Base-by-base conservation (phyloP, 1,284 basidiomycete genomes). In the Psilocybe mexicana region DNA sequence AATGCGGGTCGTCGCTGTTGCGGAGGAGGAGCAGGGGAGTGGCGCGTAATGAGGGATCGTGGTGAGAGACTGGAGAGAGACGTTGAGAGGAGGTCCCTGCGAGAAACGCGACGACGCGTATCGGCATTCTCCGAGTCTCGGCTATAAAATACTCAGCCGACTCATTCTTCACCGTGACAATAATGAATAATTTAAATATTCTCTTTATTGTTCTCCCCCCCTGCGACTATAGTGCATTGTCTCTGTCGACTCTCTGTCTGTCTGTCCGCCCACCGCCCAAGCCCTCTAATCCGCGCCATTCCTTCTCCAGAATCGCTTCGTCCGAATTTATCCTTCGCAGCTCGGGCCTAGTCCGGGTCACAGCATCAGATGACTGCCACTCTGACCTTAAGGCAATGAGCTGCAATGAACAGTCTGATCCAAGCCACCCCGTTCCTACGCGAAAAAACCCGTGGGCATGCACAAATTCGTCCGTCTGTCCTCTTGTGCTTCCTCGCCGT, bases 101-200 rank as follows among this genome's bases (percentile, higher is more conserved):
- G 72, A 72, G 73, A 74, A 76, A 81, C 81, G 80, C 80, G 81
- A 80, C 74, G 75, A 76, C 77, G 76, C 76, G 77, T 77, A 75
- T 77, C 76, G 76, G 77, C 73, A 73, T 71, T 67, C 72, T 65
- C 76, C 76, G 75, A 69, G 68, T 70, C 72, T 73, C 72, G 72
- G 71, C 68, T 70, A 68, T 65, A 63, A 60, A 65, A 63, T 62
- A 53, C 53, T 57, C 54, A 53, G 62, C 65, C 66, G 66, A 57
- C 40, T 42, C 42, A 43, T 26, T 26, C 43, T 42, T n/a, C 25
- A 11, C 50, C 51, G 11, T 3, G n/a, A 7, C 26, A 49, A 43
- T 47, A 47, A 42, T 61, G 61, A 57, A 59, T 46, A 63, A 58
- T 57, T 48, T 49, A 28, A 46, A 51, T 47, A 28, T 12, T 6